phyloP scores from a whole-genome alignment of 257 asterid species.

The Orobanche coerulescens region DNA sequence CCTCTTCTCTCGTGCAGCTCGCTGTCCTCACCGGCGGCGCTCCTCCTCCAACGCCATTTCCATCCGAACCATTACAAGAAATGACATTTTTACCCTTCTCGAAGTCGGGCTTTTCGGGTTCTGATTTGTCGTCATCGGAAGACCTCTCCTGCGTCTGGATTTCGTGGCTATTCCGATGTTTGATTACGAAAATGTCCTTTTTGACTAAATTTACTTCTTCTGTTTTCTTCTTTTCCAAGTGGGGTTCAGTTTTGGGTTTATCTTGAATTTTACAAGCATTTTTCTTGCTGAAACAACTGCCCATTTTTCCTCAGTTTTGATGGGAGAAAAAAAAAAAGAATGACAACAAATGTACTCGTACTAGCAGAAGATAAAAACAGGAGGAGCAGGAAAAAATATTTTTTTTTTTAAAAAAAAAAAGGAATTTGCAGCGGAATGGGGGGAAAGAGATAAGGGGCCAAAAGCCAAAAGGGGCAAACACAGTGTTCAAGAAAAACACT shows the following conservation, averaged over 20 bases:
- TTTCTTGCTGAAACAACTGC: constrained; percentile 92
- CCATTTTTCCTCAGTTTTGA: constrained; percentile 39
- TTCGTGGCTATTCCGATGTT: constrained; percentile 78
- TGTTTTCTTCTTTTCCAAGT: constrained; percentile 32
- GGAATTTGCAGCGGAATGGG: constrained; percentile 12
- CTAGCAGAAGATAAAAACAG: background rate
- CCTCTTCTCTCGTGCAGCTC: constrained; percentile 89
- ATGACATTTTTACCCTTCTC: constrained; percentile 26
- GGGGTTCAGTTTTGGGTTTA: constrained; percentile 30
- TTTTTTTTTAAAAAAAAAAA: constrained; percentile 7
- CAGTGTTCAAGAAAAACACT: constrained; percentile 47
- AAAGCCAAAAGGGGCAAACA: constrained; percentile 17
- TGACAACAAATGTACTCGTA: background rate
- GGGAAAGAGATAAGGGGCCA: background rate
- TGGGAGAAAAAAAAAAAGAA: background rate
- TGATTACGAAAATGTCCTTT: constrained; percentile 68
- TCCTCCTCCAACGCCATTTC: constrained; percentile 11
- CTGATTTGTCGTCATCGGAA: constrained; percentile 37
- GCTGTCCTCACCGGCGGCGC: constrained; percentile 72
- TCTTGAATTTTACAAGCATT: constrained; percentile 33
- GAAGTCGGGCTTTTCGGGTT: background rate
- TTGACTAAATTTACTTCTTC: constrained; percentile 41
- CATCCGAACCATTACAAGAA: background rate
- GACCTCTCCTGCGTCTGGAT: constrained; percentile 35
- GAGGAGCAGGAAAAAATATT: constrained; percentile 1